Evolutionary conservation across 306 rosid species (phyloP), one percentile per base, ranked within the genome.

Genomic region (Begonia masoniana): DNA sequence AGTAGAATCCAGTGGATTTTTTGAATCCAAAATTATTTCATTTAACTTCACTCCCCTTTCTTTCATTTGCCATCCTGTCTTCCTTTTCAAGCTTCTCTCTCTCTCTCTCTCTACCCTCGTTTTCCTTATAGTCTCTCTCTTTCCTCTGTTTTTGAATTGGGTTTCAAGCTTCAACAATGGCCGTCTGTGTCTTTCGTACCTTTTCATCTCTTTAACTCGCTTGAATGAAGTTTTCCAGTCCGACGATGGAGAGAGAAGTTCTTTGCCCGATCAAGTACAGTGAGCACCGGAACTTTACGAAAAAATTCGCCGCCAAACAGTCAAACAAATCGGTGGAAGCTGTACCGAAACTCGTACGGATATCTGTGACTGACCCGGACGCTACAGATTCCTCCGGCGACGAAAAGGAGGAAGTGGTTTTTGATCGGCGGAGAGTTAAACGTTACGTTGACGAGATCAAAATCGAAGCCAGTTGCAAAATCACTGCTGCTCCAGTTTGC

Each of bases 341-440:
- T 1, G 47, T 15, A 10, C 75, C 74, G 2, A 76, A 77, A 56
- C 51, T 78, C 1, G 83, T 92, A 0, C 67, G 93, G 53, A 72
- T 92, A 42, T 77, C 95, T 0, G 68, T 75, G 21, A 83, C 95
- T 3, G 99, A 92, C 62, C 93, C 88, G 0, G 88, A 86, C 41
- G 99, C 99, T 6, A 92, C 99, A 0, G 99, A 92, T 56, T 92
- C 99, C 0, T 92, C 99, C 49, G 59, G 88, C 60, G 99, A 83
- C 4, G 99, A 91, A 2, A 62, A 60, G 11, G 55, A 47, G 6
- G 53, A 24, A 31, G 39, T 5, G 12, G 21, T 13, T 9, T 61
- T 72, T 6, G 13, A 61, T 4, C 78, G 87, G 3, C 77, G 55
- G 39, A 67, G 96, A 62, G 84, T 78, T 12, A 92, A 79, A 71